These are phyloP conservation scores for Tricholoma sp. DNA, from an alignment of 768 basidiomycete genomes.

Conservation along the genomic window DNA sequence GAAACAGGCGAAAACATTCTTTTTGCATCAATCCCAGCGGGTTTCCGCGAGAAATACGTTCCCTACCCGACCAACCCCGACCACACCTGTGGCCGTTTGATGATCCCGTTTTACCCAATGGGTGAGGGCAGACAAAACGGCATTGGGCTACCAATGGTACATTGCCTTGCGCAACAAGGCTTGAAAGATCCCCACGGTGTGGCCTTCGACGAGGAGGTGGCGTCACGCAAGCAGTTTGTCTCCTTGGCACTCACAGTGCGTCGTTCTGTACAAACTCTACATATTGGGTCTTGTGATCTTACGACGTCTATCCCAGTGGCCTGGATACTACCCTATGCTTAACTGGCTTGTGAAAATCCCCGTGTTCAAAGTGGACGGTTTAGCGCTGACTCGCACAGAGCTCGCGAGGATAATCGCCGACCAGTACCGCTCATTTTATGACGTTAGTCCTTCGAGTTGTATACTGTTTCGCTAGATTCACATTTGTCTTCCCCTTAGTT, in stretches of 20 bases:
- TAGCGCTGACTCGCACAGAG: neutral
- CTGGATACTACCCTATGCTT: neutral
- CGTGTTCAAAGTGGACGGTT: neutral
- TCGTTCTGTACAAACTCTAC: neutral
- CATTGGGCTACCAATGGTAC: neutral
- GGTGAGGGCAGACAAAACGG: neutral
- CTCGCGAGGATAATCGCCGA: neutral
- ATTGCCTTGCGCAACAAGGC: neutral
- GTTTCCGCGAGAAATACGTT: neutral
- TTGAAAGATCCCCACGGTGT: neutral
- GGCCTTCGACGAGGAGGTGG: neutral
- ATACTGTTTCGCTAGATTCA: neutral
- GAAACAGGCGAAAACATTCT: neutral
- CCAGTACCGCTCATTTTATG: neutral
- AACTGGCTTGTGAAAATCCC: neutral
- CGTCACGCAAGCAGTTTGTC: neutral
- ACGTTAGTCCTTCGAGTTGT: neutral
- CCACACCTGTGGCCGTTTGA: neutral
- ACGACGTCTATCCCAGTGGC: neutral
- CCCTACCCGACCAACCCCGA: neutral
- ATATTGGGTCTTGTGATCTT: neutral
- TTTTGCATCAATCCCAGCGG: neutral
- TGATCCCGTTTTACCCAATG: neutral
- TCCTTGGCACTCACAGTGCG: neutral
- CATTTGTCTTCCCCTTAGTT: neutral